Conservation (phyloP, 1,139 yeast species). For the Kodamaea arcana region DNA sequence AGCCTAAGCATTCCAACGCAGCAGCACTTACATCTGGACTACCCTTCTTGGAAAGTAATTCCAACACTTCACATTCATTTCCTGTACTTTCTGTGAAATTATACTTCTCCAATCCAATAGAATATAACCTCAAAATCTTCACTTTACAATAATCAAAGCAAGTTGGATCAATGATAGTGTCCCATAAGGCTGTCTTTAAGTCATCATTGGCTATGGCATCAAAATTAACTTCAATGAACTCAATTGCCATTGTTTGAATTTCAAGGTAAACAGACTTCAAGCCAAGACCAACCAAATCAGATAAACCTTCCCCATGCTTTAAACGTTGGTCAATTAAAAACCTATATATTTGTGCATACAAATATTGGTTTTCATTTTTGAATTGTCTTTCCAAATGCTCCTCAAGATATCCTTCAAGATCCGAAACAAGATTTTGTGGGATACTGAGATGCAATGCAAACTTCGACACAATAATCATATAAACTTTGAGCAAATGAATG, state of each 20-base stretch:
- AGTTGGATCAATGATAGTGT: conserved; percentile 20
- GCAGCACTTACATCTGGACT: conserved; percentile 8
- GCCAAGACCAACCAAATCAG: conserved; percentile 25
- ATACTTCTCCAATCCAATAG: conserved; percentile 13
- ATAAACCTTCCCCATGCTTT: background rate
- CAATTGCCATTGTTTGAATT: conserved; percentile 44
- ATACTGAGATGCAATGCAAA: background rate
- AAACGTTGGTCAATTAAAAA: conserved; percentile 19
- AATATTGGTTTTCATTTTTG: conserved; percentile 7
- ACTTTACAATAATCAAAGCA: conserved; percentile 44
- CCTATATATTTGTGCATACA: conserved; percentile 24
- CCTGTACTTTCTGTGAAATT: background rate
- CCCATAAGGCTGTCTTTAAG: conserved; percentile 13
- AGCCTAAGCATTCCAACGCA: conserved; percentile 12
- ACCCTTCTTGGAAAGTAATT: background rate
- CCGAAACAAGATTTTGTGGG: background rate
- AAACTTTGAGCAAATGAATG: conserved; percentile 6
- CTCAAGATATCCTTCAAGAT: background rate
- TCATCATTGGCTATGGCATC: conserved; percentile 6
- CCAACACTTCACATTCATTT: background rate
- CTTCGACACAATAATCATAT: conserved; percentile 2
- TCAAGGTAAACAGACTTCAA: conserved; percentile 36
- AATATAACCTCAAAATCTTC: conserved; percentile 33
- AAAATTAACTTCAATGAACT: conserved; percentile 18
- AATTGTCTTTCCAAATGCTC: background rate